Conservation (phyloP, 192 early-diverging fungal genomes). For the Borealophlyctis nickersoniae region DNA sequence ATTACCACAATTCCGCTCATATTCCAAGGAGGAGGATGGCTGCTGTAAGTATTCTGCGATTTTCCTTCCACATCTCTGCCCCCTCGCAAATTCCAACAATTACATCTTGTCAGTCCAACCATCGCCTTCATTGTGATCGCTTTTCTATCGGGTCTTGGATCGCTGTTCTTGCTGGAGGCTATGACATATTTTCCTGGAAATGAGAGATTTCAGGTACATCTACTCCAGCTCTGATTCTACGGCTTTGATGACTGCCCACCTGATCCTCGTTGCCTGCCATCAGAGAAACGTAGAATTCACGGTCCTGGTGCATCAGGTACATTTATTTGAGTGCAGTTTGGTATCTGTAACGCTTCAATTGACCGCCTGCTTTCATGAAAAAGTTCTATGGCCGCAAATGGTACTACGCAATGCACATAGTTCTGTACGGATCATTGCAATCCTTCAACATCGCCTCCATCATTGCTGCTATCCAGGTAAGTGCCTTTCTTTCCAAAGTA, state of each 20-base stretch:
- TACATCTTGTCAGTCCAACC: constrained; percentile 40
- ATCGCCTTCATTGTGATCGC: constrained; percentile 56
- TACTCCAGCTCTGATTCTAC: constrained; percentile 4
- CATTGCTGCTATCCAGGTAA: constrained; percentile 63
- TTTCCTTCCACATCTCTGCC: neutral
- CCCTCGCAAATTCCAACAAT: neutral
- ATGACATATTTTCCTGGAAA: constrained; percentile 70
- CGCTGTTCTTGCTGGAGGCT: constrained; percentile 68
- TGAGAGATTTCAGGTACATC: constrained; percentile 58
- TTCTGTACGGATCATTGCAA: constrained; percentile 67
- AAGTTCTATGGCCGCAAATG: constrained; percentile 60
- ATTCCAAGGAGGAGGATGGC: constrained; percentile 56
- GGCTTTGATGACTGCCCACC: constrained; percentile 5
- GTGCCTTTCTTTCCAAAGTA: neutral
- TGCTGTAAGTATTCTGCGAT: constrained; percentile 33
- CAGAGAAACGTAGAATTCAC: constrained; percentile 69
- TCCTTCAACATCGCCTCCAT: constrained; percentile 70
- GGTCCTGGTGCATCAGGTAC: constrained; percentile 56
- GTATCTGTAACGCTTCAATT: too few relatives aligned
- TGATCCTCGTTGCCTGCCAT: neutral
- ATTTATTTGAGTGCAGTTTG: too few relatives aligned
- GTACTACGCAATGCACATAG: constrained; percentile 58
- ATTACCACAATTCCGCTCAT: constrained; percentile 49
- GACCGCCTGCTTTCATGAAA: too few relatives aligned
- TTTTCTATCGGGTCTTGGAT: constrained; percentile 56